A percentile compares a stretch with the other conserved stretches of the same genome.
Evolutionary conservation across 2,329 filamentous ascomycete genomes (phyloP).

Genomic region (Botryosphaeria dothidea): DNA sequence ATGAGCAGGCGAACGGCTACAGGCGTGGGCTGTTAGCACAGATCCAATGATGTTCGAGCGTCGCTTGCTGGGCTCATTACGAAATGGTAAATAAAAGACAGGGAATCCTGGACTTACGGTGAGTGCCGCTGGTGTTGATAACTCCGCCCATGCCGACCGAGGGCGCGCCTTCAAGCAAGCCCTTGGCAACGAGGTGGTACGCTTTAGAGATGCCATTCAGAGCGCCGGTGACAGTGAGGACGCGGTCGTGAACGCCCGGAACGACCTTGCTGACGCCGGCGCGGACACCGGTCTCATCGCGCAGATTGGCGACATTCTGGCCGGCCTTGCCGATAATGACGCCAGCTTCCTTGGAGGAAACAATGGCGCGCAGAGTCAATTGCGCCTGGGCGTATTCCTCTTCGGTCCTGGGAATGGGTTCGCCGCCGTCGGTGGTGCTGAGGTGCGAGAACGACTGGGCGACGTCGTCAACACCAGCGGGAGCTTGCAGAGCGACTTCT

Average conservation of each 20-base stretch:
- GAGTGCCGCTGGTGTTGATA: constrained; percentile 83
- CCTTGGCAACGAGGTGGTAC: constrained; percentile 89
- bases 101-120: constrained; percentile 66
- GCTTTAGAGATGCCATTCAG: constrained; percentile 88
- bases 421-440: constrained; percentile 61
- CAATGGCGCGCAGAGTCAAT: constrained; percentile 93
- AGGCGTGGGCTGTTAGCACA: neutral
- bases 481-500: constrained; percentile 33
- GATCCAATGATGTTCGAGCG: neutral
- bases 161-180: constrained; percentile 88
- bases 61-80: neutral
- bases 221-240: constrained; percentile 90
- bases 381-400: constrained; percentile 94
- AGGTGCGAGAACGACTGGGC: constrained; percentile 45
- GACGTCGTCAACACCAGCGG: constrained; percentile 39
- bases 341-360: constrained; percentile 97
- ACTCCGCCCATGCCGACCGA: constrained; percentile 95
- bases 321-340: constrained; percentile 99
- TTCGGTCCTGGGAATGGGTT: constrained; percentile 84
- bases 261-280: constrained; percentile 99
- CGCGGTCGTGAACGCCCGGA: constrained; percentile 93
- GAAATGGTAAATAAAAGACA: neutral
- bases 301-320: constrained; percentile 95
- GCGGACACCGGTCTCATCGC: constrained; percentile 96
- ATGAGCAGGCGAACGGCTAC: constrained; percentile 97